A percentile compares a stretch with the other conserved stretches of the same genome.
Evolutionary conservation across 1,139 yeast species (phyloP).

Genomic region (Lodderomyces margitis): DNA sequence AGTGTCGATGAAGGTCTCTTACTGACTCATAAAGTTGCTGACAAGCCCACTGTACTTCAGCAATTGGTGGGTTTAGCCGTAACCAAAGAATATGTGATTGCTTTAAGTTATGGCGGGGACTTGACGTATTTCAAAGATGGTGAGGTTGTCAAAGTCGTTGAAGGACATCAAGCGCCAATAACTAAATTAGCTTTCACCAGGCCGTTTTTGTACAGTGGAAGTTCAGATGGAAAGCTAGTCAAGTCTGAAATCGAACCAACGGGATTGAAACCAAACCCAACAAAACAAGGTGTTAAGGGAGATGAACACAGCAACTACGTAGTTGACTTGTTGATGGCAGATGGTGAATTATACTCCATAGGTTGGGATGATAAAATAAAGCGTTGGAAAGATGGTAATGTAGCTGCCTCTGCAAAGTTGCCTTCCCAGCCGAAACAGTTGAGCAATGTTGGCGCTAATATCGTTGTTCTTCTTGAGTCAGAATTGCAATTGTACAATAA

Average conservation of each 20-base stretch:
- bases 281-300: conserved; percentile 7
- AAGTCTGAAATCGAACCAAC: conserved; percentile 50
- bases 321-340: conserved; percentile 37
- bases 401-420: conserved; percentile 32
- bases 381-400: conserved; percentile 32
- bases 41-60: conserved; percentile 40
- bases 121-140: conserved; percentile 54
- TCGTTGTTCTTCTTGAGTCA: conserved; percentile 51
- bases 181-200: conserved; percentile 43
- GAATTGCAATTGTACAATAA: conserved; percentile 35
- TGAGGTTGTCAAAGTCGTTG: conserved; percentile 44
- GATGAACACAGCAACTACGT: conserved; percentile 58
- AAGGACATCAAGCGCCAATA: conserved; percentile 82
- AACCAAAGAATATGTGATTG: conserved; percentile 57
- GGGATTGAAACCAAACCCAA: conserved; percentile 22
- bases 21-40: conserved; percentile 41
- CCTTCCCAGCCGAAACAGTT: conserved; percentile 66
- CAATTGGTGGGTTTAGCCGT: conserved; percentile 84
- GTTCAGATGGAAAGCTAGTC: conserved; percentile 76
- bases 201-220: conserved; percentile 57
- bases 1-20: conserved; percentile 27
- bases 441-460: conserved; percentile 24
- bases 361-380: conserved; percentile 91
- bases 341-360: conserved; percentile 43
- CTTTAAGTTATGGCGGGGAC: conserved; percentile 72